Evolutionary conservation across 75 land plant genomes (phyloP).

Genomic region (Picea glauca): DNA sequence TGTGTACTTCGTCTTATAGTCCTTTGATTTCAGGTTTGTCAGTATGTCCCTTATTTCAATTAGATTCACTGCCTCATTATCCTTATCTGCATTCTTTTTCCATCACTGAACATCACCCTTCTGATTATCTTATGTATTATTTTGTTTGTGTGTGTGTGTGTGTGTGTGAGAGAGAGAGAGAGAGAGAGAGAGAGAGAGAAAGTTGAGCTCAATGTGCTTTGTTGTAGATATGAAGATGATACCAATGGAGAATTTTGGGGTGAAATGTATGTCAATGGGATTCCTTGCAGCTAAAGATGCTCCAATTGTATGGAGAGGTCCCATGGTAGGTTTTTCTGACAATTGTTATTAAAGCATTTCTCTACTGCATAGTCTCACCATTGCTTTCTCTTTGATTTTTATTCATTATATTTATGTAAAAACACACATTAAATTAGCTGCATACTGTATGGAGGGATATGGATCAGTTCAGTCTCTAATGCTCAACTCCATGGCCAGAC

Average conservation of each 20-base stretch:
- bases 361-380: not conserved
- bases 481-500: not conserved
- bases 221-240: slow-evolving; percentile 79
- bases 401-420: not conserved
- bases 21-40: not conserved
- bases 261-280: slow-evolving; percentile 98
- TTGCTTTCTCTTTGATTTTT: not conserved
- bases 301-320: slow-evolving; percentile 98
- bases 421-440: not conserved
- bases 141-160: not conserved
- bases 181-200: not conserved
- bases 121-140: not conserved
- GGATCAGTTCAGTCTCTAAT: not conserved
- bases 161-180: too few relatives aligned
- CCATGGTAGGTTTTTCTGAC: slow-evolving; percentile 66
- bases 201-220: not conserved
- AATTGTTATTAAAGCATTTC: slow-evolving; percentile 3
- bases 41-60: not conserved
- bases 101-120: not conserved
- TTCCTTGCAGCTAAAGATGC: slow-evolving; percentile 82
- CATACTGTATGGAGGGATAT: slow-evolving; percentile 1
- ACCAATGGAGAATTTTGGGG: slow-evolving; percentile 91
- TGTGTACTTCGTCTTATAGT: not conserved
- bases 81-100: not conserved
- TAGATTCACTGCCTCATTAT: not conserved